Base-by-base conservation (phyloP, 805 yeast genomes). In the Candida arabinofermentans region DNA sequence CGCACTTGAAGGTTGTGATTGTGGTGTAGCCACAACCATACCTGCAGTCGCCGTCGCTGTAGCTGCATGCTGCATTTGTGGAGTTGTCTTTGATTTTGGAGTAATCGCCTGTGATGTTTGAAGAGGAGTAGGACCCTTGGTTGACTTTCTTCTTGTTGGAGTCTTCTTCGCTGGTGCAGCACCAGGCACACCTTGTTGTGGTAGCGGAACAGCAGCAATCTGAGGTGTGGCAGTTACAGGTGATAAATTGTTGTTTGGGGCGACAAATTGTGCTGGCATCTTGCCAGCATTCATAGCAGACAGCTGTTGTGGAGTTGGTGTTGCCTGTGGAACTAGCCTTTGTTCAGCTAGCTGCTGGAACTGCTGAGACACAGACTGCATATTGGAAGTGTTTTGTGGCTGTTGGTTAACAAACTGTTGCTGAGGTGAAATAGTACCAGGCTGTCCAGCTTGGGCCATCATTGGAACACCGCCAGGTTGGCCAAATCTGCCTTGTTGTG, bases 291-390 rank as follows among this genome's bases (percentile, higher is more conserved):
- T 14, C 8, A 14, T 9, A 7, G 29, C 32, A 29, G 32, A 19
- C 16, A 29, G 9, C 43, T 7, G 19, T 16, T 39, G 19, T 13
- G 39, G 37, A 33, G 50, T 43, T 46, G 58, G 31, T 46, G 32
- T 19, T 14, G 9, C 48, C 5, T 39, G 47, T 9, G 42, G 27
- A 17, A 40, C 16, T 36, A 49, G 54, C 19, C 52, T 36, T 37
- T 55, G 58, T 13, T 54, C 57, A 4, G 54, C 48, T 22, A 54
- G 36, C 35, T 53, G 57, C 24, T 53, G 58, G 43, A 47, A 50
- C 33, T 55, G 61, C 23, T 54, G 59, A 2, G 58, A 44, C 26
- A 49, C 58, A 19, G 53, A 17, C 23, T 47, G 44, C 3, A 51
- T 46, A 24, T 43, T 49, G 22, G 49, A 36, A 12, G 24, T 35